Base-by-base conservation (phyloP, 495 filamentous ascomycete species). In the Aeminium ludgeri region DNA sequence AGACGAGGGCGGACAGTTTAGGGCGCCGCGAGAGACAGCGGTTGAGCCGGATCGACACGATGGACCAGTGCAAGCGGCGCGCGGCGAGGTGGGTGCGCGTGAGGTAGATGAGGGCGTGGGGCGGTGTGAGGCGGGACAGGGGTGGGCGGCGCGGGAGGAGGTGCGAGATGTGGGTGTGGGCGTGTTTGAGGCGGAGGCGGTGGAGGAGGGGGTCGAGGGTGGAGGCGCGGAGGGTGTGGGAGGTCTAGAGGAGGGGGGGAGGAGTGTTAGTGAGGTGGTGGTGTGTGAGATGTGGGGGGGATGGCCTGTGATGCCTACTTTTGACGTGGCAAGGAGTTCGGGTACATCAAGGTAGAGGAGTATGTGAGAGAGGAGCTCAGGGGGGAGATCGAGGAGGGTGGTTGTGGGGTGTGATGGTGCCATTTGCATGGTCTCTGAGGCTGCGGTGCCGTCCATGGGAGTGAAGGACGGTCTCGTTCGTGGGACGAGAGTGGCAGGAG, bases 281-380 rank as follows among this genome's bases (percentile, higher is more conserved):
- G 13, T 30, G 15, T 38, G 10, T 20, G 2, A 20, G 27, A 15
- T n/a, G 32, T 3, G 2, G 36, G 10, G 13, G n/a, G 3, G 23
- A 3, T 25, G 23, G 3, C 23, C 23, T 25, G 23, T 25, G 23
- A 6, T 45, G 35, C 30, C 31, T 48, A 50, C 46, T 27, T 37
- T 37, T 28, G 46, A 49, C 4, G 41, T 45, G 3, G 30, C 35
- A 16, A 52, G 39, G 5, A 55, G 42, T 12, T 55, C 52, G 17
- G 50, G 49, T 2, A 72, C 47, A 57, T 66, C 41, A 73, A 79
- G 55, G 67, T 71, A 44, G 76, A 82, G 50, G 67, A 82, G 55
- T 69, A 83, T 45, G 67, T 86, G 12, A 72, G 86, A 59, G 68
- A 75, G 40, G 80, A 87, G 51, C 67, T 89, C 12, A 65, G 52